Evolutionary conservation across 164 flowering plant species (phyloP).

Genomic region (Cinnamomum micranthum): DNA sequence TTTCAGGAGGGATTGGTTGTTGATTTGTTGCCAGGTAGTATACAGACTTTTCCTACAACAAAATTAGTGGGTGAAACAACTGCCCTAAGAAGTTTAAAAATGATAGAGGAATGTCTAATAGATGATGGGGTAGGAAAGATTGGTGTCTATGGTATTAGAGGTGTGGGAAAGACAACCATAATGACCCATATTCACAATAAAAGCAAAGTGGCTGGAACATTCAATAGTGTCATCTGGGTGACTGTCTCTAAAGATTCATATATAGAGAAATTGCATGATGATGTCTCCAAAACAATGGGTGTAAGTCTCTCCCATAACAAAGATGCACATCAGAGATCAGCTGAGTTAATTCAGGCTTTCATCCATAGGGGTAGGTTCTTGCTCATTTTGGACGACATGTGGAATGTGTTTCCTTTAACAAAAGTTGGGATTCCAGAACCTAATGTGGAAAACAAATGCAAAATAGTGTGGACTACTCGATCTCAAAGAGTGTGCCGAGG

Average conservation of each 20-base stretch:
- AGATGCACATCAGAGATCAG: neutral
- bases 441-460: neutral
- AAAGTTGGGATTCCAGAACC: constrained; percentile 4
- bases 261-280: neutral
- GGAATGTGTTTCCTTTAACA: neutral
- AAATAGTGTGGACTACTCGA: constrained; percentile 1
- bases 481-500: neutral
- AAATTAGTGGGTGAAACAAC: neutral
- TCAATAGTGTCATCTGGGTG: neutral
- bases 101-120: neutral
- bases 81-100: neutral
- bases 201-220: neutral
- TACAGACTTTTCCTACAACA: neutral
- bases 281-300: neutral
- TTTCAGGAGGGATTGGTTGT: neutral
- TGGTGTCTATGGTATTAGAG: constrained; percentile 10
- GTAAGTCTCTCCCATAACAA: neutral
- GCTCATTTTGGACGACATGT: constrained; percentile 7
- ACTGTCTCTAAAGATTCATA: constrained; percentile 3
- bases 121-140: constrained; percentile 2
- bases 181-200: neutral
- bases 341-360: neutral
- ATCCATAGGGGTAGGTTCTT: neutral
- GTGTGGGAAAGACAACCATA: constrained; percentile 8
- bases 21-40: neutral